Evolutionary conservation across 306 rosid species (phyloP).

Genomic region (Malus sylvestris): DNA sequence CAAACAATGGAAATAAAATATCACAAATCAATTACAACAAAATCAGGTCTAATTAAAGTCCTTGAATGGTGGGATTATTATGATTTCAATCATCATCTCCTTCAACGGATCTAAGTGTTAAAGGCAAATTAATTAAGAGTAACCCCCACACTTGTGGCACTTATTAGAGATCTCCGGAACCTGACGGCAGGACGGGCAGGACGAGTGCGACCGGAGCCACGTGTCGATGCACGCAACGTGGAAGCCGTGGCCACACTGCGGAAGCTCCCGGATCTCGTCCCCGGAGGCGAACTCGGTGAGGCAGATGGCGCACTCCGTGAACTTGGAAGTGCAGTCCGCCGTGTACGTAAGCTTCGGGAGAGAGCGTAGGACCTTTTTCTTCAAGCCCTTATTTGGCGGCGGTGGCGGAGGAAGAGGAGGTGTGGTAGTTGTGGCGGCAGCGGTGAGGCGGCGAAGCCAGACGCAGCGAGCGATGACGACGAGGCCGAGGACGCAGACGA

Average conservation of each 20-base stretch:
- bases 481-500: slow-evolving; percentile 70
- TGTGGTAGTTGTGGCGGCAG: neutral
- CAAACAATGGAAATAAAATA: too few relatives aligned
- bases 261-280: slow-evolving; percentile 67
- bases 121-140: slow-evolving; percentile 13
- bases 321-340: slow-evolving; percentile 35
- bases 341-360: slow-evolving; percentile 63
- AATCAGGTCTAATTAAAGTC: too few relatives aligned
- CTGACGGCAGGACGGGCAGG: slow-evolving; percentile 81
- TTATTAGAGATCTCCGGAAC: slow-evolving; percentile 32
- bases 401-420: slow-evolving; percentile 15
- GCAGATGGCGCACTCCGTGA: slow-evolving; percentile 74
- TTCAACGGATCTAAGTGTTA: too few relatives aligned
- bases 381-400: slow-evolving; percentile 61
- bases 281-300: slow-evolving; percentile 53
- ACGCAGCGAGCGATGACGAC: slow-evolving; percentile 68
- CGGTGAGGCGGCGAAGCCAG: slow-evolving; percentile 49
- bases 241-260: slow-evolving; percentile 74
- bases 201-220: slow-evolving; percentile 83
- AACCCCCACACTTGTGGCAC: slow-evolving; percentile 70
- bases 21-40: too few relatives aligned
- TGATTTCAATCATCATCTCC: too few relatives aligned
- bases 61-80: too few relatives aligned
- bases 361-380: slow-evolving; percentile 61
- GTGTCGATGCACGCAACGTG: slow-evolving; percentile 66